phyloP scores from a whole-genome alignment of 768 basidiomycete species.

The Leccinum fibrillosum region DNA sequence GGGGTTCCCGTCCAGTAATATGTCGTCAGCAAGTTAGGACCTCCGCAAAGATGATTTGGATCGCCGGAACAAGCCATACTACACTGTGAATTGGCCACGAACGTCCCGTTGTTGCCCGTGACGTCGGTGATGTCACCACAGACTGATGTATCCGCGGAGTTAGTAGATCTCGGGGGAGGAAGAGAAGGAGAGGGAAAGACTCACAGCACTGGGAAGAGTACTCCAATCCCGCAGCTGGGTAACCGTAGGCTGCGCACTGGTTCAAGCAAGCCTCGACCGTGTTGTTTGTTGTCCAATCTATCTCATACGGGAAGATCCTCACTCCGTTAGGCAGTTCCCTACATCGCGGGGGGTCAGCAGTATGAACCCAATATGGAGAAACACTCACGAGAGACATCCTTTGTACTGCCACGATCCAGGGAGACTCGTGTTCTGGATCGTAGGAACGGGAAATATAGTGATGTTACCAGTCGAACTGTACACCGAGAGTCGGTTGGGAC shows the following conservation, averaged over 20 bases:
- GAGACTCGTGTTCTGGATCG: conserved; percentile 49
- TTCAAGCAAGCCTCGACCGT: conserved; percentile 61
- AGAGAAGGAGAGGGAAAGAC: conserved; percentile 23
- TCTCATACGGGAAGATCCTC: conserved; percentile 60
- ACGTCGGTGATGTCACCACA: conserved; percentile 69
- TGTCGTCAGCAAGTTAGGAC: conserved; percentile 47
- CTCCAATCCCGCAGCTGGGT: conserved; percentile 67
- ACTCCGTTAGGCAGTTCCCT: conserved; percentile 47
- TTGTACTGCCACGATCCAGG: conserved; percentile 65
- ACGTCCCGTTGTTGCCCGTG: conserved; percentile 27
- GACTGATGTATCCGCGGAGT: conserved; percentile 36
- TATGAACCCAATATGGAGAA: background rate
- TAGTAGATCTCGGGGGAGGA: background rate
- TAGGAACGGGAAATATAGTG: conserved; percentile 56
- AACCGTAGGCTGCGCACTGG: conserved; percentile 71
- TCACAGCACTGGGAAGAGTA: conserved; percentile 72
- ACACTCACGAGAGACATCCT: conserved; percentile 61
- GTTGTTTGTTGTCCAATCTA: conserved; percentile 58
- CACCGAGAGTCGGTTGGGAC: conserved; percentile 66
- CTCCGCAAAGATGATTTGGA: conserved; percentile 66
- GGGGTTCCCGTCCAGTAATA: conserved; percentile 50
- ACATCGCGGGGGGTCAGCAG: background rate
- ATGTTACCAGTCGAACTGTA: conserved; percentile 55
- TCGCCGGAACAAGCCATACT: conserved; percentile 64
- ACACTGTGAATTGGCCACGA: conserved; percentile 38